Percentiles rank a stretch among this genome's conserved stretches.
Conservation (phyloP, 176 grass and related monocot genomes). For the Tillandsia fasciculata region DNA sequence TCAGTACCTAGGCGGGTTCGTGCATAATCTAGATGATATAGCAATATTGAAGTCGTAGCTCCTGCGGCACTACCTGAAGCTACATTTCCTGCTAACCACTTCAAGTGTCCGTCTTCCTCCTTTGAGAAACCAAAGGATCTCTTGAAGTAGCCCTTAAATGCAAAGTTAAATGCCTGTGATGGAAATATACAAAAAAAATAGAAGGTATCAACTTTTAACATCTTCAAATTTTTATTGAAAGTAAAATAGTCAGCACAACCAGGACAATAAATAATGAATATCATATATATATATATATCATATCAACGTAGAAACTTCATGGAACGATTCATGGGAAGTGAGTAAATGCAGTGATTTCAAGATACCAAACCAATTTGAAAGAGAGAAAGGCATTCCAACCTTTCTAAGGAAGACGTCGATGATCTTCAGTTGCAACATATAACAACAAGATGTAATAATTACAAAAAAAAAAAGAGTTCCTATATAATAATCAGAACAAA, state of each 20-base stretch:
- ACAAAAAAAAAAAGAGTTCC: no score
- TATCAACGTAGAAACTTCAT: background rate
- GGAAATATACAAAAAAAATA: background rate
- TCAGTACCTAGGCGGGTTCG: constrained; percentile 76
- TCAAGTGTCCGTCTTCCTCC: constrained; percentile 55
- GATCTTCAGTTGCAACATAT: no score
- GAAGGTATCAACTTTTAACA: background rate
- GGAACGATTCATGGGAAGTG: background rate
- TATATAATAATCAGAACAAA: no score
- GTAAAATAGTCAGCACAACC: background rate
- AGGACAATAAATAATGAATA: background rate
- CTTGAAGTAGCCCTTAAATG: constrained; percentile 88
- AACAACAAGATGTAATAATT: no score
- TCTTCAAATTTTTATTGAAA: background rate
- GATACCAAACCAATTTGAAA: background rate
- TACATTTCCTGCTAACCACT: constrained; percentile 70
- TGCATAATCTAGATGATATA: constrained; percentile 93
- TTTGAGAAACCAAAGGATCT: constrained; percentile 57
- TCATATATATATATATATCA: background rate
- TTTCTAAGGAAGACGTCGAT: no score
- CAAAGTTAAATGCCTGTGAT: constrained; percentile 83
- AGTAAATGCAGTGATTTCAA: background rate
- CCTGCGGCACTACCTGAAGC: constrained; percentile 73
- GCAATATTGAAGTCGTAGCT: constrained; percentile 62
- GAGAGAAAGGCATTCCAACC: background rate